A percentile compares a stretch with the other conserved stretches of the same genome.
Evolutionary conservation across 441 rosid genomes (phyloP).

Genomic region (Omphalea diandra): DNA sequence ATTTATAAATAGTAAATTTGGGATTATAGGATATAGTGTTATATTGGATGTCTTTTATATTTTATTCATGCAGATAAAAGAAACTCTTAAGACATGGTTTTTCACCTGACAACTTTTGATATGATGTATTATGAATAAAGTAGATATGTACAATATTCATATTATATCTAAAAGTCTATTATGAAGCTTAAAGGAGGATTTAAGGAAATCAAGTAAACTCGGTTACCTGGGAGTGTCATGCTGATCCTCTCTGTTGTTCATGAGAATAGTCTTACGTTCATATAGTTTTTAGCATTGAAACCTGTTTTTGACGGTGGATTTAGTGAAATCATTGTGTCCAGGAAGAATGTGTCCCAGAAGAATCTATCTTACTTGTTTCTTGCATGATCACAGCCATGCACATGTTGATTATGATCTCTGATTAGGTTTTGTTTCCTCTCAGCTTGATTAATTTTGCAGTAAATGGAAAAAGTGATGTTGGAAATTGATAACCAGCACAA

Average conservation of each 20-base stretch:
- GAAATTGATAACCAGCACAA: not conserved
- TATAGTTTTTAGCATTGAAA: not conserved
- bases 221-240: not conserved
- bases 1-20: not conserved
- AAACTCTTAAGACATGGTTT: not conserved
- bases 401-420: not conserved
- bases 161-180: not conserved
- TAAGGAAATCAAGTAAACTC: not conserved
- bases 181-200: not conserved
- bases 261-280: not conserved
- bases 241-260: too few species aligned
- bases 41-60: not conserved
- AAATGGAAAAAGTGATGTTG: not conserved
- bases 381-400: not conserved
- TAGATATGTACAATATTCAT: not conserved
- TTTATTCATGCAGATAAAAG: conserved; percentile 5
- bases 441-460: not conserved
- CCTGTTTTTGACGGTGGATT: not conserved
- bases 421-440: not conserved
- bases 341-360: not conserved
- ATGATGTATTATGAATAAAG: conserved; percentile 3
- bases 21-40: not conserved
- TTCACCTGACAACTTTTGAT: conserved; percentile 2
- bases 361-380: too few species aligned
- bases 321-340: not conserved